Base-by-base conservation (phyloP, 441 rosid genomes). In the Gossypium schwendimanii region DNA sequence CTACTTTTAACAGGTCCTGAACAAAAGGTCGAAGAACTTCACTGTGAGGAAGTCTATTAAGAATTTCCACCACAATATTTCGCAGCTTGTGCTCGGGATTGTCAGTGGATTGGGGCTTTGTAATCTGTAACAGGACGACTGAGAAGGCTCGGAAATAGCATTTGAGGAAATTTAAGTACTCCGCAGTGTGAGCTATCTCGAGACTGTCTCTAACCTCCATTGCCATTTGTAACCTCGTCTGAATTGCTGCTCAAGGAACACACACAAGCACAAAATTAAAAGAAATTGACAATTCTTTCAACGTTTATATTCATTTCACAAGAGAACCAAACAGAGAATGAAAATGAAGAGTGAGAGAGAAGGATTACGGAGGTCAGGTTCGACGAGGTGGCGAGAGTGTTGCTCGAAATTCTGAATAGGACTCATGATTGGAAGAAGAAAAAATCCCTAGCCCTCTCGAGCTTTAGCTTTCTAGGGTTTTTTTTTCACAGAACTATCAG, bases 21-120 rank as follows among this genome's bases (percentile, higher is more conserved):
- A 96, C 98, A 79, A 93, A 96, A 24, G 99, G 99, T 67, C 98
- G 95, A 57, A 96, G 96, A 70, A 96, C 99, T 81, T 96, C 99
- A 57, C 95, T 96, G 63, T 93, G 97, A 66, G 98, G 99, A 2
- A 96, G 86, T 49, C 98, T 97, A 83, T 92, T 93, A 50, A 93
- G 94, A 52, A 96, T 88, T 85, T 96, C 98, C 74, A 94, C 92
- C 11, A 91, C 89, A 50, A 93, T 83, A 76, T 93, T 93, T 20
- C 98, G 86, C 49, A 96, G 88, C 87, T 92, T 96, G 75, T 93
- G 97, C 89, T 93, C 98, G 3, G 83, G 87, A 72, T 84, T 96
- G 80, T 94, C 99, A 39, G 80, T 33, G 62, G 87, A 89, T 39
- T 96, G 98, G 0, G 99, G 97, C 79, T 88, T 94, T 1, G 99